These are phyloP conservation scores for Penicillium sp. DNA, from an alignment of 2,329 filamentous ascomycete species.

Conservation along the genomic window DNA sequence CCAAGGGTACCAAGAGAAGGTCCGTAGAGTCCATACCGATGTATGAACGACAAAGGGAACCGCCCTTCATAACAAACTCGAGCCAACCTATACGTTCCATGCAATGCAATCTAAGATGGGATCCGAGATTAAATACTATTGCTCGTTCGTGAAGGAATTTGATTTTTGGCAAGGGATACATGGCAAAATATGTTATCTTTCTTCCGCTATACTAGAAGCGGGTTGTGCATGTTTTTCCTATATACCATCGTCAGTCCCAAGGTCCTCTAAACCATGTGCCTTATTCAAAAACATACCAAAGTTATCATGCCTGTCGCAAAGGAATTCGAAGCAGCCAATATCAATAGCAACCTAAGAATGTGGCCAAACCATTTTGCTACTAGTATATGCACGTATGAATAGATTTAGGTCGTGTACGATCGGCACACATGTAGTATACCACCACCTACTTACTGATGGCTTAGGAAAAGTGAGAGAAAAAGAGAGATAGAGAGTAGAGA, in stretches of 20 bases:
- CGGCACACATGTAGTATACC: not conserved
- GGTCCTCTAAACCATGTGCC: constrained; percentile 1
- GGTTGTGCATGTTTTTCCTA: constrained; percentile 8
- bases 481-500: constrained; percentile 4
- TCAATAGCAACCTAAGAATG: constrained; percentile 14
- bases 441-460: not conserved
- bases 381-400: not conserved
- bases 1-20: not conserved
- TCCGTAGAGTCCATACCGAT: not conserved
- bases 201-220: constrained; percentile 5
- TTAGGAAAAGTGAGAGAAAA: constrained; percentile 1
- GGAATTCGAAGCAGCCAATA: constrained; percentile 51
- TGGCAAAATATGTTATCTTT: not conserved
- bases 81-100: not conserved
- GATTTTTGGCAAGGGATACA: not conserved
- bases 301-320: constrained; percentile 29
- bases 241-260: constrained; percentile 1
- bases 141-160: not conserved
- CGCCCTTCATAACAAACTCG: not conserved
- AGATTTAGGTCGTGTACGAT: not conserved
- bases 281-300: not conserved
- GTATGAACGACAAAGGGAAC: not conserved
- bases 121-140: not conserved
- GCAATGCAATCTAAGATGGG: not conserved
- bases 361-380: not conserved